Conservation (phyloP, 1,284 basidiomycete genomes). For the Grifola frondosa region DNA sequence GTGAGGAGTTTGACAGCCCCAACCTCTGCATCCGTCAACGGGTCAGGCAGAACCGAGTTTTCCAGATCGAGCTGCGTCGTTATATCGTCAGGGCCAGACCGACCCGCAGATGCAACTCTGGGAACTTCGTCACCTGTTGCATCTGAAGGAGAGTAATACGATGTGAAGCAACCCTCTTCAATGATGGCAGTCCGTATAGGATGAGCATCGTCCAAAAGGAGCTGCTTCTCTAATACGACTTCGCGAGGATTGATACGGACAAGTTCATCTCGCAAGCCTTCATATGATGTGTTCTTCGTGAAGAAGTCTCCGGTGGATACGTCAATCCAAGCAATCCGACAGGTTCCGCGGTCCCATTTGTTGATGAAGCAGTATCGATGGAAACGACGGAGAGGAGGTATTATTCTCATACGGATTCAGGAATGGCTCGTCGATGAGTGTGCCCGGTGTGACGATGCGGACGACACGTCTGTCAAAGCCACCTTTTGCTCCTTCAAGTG, state of each 20-base stretch:
- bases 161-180: slow-evolving; percentile 54
- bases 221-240: slow-evolving; percentile 62
- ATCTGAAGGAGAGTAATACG: slow-evolving; percentile 37
- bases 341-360: background rate
- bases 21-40: slow-evolving; percentile 40
- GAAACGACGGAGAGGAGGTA: slow-evolving; percentile 77
- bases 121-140: background rate
- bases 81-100: slow-evolving; percentile 14
- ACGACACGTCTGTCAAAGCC: slow-evolving; percentile 78
- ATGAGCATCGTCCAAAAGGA: slow-evolving; percentile 41
- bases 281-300: slow-evolving; percentile 58
- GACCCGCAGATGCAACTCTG: background rate
- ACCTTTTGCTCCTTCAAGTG: slow-evolving; percentile 42
- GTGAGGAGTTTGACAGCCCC: slow-evolving; percentile 69
- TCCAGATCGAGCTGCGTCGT: slow-evolving; percentile 4
- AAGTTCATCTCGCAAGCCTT: slow-evolving; percentile 78
- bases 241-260: slow-evolving; percentile 81
- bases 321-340: slow-evolving; percentile 84
- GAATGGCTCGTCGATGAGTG: slow-evolving; percentile 88
- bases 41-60: slow-evolving; percentile 4
- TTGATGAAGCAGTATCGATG: slow-evolving; percentile 1
- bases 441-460: slow-evolving; percentile 89
- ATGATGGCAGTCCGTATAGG: slow-evolving; percentile 46
- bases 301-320: slow-evolving; percentile 95
- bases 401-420: slow-evolving; percentile 84